A percentile compares a stretch with the other conserved stretches of the same genome.
Conservation (phyloP, 768 basidiomycete species). For the Lentinula guzmanii region DNA sequence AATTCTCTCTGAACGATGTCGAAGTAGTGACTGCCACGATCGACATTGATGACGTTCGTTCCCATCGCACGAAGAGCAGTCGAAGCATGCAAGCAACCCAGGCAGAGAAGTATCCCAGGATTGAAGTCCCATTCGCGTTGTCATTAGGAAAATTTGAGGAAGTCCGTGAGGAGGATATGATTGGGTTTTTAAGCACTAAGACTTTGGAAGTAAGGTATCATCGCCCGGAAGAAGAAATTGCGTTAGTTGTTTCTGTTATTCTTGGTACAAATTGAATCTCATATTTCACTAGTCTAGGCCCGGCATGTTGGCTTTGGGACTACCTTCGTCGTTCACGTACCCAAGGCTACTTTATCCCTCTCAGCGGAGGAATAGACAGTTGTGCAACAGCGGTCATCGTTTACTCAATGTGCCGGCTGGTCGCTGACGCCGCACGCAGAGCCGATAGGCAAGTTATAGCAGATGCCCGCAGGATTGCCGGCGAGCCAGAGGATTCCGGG, state of each 20-base stretch:
- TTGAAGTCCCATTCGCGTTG: constrained; percentile 77
- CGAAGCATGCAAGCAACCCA: constrained; percentile 86
- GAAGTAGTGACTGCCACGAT: constrained; percentile 95
- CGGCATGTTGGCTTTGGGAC: constrained; percentile 99
- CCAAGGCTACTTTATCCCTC: constrained; percentile 86
- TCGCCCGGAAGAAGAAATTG: constrained; percentile 92
- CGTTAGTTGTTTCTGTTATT: constrained; percentile 41
- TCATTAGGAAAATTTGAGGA: constrained; percentile 71
- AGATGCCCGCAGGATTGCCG: constrained; percentile 86
- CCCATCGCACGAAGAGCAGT: constrained; percentile 79
- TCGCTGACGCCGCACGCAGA: constrained; percentile 66
- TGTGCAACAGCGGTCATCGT: constrained; percentile 97
- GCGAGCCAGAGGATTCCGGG: constrained; percentile 72
- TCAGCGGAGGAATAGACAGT: constrained; percentile 76
- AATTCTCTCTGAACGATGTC: constrained; percentile 93
- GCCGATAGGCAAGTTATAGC: constrained; percentile 82
- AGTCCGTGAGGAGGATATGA: constrained; percentile 44
- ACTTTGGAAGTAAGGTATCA: constrained; percentile 65
- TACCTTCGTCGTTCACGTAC: constrained; percentile 91
- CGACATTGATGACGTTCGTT: constrained; percentile 94
- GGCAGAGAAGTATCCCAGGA: constrained; percentile 70
- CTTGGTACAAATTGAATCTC: not conserved
- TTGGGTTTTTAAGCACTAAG: constrained; percentile 30
- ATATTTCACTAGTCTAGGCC: constrained; percentile 62
- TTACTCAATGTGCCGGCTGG: constrained; percentile 92